Percentiles rank a stretch among this genome's conserved stretches.
Conservation (phyloP, 2,329 filamentous ascomycete genomes). For the Talaromyces sp. region DNA sequence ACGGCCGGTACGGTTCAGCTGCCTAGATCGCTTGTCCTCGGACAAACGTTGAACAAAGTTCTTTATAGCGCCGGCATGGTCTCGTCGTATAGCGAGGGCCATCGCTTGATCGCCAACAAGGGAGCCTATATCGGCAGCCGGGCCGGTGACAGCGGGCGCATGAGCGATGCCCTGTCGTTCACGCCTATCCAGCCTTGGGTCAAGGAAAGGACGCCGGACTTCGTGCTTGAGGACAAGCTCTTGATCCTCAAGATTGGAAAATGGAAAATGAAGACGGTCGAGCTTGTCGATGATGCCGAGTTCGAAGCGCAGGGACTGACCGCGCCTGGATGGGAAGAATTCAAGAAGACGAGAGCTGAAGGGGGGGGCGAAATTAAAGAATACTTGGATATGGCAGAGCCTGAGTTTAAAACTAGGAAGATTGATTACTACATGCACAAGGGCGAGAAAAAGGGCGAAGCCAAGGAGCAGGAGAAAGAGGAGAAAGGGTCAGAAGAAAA, state of each 20-base stretch:
- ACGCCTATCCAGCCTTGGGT: slow-evolving; percentile 43
- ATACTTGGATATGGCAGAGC: background rate
- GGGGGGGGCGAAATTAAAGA: slow-evolving; percentile 2
- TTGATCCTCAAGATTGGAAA: slow-evolving; percentile 57
- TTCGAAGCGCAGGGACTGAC: slow-evolving; percentile 43
- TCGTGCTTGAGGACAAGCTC: slow-evolving; percentile 46
- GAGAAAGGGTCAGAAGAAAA: background rate
- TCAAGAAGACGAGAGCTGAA: slow-evolving; percentile 10
- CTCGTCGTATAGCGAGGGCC: slow-evolving; percentile 47
- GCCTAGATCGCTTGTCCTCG: slow-evolving; percentile 45
- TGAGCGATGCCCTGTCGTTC: slow-evolving; percentile 46
- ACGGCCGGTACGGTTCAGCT: slow-evolving; percentile 36
- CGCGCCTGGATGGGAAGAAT: slow-evolving; percentile 48
- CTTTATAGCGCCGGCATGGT: slow-evolving; percentile 50
- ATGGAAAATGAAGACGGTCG: slow-evolving; percentile 55
- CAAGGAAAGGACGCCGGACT: slow-evolving; percentile 41
- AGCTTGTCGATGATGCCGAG: slow-evolving; percentile 51
- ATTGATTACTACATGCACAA: background rate
- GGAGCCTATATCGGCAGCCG: slow-evolving; percentile 48
- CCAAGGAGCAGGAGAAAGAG: background rate
- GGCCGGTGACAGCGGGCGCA: slow-evolving; percentile 33
- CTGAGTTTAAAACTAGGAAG: background rate
- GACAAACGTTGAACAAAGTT: slow-evolving; percentile 45
- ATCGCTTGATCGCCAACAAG: slow-evolving; percentile 44
- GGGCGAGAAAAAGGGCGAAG: no score